phyloP scores from a whole-genome alignment of 805 yeast genomes.

The Pichia nanzhaoensis region DNA sequence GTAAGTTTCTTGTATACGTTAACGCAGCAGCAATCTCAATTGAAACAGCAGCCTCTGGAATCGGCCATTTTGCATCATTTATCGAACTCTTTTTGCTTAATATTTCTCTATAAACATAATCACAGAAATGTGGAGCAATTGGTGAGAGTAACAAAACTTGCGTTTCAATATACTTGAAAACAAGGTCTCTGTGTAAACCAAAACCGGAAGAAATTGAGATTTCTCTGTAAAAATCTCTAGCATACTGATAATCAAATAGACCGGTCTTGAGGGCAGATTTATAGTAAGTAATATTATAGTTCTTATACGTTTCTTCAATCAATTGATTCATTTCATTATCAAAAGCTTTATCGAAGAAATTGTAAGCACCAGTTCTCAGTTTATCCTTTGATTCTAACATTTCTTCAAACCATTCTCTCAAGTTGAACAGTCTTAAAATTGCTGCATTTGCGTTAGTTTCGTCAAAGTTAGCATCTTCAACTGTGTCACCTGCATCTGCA shows the following conservation, averaged over 20 bases:
- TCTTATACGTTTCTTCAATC: conserved; percentile 64
- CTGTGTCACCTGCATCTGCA: conserved; percentile 97
- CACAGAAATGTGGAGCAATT: conserved; percentile 93
- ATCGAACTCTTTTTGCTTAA: conserved; percentile 60
- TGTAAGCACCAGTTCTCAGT: conserved; percentile 51
- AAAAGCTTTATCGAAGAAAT: conserved; percentile 82
- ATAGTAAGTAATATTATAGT: conserved; percentile 67
- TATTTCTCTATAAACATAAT: conserved; percentile 79
- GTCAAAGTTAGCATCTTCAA: conserved; percentile 97
- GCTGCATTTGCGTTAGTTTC: conserved; percentile 97
- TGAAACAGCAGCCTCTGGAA: conserved; percentile 61
- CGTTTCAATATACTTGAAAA: conserved; percentile 72
- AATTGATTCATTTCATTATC: conserved; percentile 88
- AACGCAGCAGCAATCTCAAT: conserved; percentile 58
- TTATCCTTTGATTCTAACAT: conserved; percentile 43
- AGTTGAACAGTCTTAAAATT: conserved; percentile 81
- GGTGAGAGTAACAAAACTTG: conserved; percentile 86
- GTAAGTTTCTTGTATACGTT: conserved; percentile 68
- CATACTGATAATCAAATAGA: conserved; percentile 87
- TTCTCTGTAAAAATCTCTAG: conserved; percentile 96
- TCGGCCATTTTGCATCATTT: conserved; percentile 74
- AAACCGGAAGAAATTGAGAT: conserved; percentile 40
- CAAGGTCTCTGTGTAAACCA: conserved; percentile 78
- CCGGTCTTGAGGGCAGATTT: conserved; percentile 88
- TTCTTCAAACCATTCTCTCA: conserved; percentile 95